phyloP scores from a whole-genome alignment of 495 filamentous ascomycete species.

The Cryomyces minteri region DNA sequence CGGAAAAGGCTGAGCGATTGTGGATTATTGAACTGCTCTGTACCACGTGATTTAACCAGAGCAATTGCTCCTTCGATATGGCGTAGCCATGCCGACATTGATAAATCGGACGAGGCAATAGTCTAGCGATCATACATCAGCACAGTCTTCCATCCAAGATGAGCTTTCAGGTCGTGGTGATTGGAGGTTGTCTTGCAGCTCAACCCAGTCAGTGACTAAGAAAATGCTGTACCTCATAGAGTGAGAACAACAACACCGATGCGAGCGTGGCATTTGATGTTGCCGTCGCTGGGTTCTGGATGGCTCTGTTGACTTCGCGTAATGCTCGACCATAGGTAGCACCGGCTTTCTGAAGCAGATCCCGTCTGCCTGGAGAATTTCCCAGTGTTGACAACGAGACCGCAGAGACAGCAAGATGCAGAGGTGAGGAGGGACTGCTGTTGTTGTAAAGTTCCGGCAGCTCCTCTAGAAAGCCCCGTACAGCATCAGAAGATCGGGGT shows the following conservation, averaged over 20 bases:
- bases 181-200: too few relatives aligned
- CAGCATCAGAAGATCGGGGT: slow-evolving; percentile 12
- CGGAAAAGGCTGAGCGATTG: slow-evolving; percentile 13
- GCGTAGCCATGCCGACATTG: slow-evolving; percentile 10
- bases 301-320: slow-evolving; percentile 7
- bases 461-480: slow-evolving; percentile 13
- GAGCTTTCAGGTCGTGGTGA: too few relatives aligned
- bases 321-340: slow-evolving; percentile 14
- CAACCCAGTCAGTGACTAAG: too few relatives aligned
- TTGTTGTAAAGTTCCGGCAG: slow-evolving; percentile 14
- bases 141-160: too few relatives aligned
- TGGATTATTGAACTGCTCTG: slow-evolving; percentile 13
- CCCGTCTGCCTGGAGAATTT: slow-evolving; percentile 12
- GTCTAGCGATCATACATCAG: slow-evolving; percentile 2
- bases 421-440: slow-evolving; percentile 7
- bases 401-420: slow-evolving; percentile 16
- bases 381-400: slow-evolving; percentile 12
- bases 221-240: slow-evolving; percentile 14
- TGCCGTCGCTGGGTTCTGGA: slow-evolving; percentile 9
- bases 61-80: slow-evolving; percentile 18
- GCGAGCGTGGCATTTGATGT: slow-evolving; percentile 14
- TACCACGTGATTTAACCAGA: slow-evolving; percentile 13
- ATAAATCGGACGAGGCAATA: slow-evolving; percentile 10
- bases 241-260: slow-evolving; percentile 13
- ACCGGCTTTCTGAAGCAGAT: slow-evolving; percentile 8